Conservation (phyloP, 169 alveolate species). For the Eimeria tenella region DNA sequence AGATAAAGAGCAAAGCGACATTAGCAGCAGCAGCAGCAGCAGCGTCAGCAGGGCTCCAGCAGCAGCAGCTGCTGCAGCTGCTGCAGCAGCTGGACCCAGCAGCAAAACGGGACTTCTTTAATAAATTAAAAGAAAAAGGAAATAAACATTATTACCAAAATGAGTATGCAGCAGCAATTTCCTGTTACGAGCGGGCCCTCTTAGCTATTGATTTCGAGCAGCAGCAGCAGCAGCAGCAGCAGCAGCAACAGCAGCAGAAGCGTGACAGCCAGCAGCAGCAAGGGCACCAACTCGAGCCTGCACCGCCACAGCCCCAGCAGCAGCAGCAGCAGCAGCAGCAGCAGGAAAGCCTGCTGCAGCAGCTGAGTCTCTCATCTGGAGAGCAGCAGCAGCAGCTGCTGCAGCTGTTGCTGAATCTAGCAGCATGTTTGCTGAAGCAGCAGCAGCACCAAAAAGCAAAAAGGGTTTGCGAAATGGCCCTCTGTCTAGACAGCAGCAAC, state of each 20-base stretch:
- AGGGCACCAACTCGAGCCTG: background rate
- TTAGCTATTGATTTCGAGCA: background rate
- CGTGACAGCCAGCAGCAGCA: background rate
- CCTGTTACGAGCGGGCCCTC: background rate
- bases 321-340: slow-evolving; percentile 3
- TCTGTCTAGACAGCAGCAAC: background rate
- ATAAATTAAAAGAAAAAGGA: background rate
- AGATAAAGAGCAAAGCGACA: background rate
- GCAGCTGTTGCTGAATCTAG: background rate
- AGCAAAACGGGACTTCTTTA: background rate
- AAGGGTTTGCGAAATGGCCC: background rate
- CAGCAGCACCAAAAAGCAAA: background rate
- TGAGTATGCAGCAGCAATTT: background rate
- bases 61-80: background rate
- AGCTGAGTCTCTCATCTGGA: too few relatives aligned
- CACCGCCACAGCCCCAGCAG: background rate
- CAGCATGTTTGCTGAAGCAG: background rate
- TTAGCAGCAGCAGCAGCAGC: too few relatives aligned
- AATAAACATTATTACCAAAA: background rate
- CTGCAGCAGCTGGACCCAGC: background rate
- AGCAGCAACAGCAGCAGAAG: background rate
- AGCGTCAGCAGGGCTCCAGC: too few relatives aligned
- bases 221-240: background rate
- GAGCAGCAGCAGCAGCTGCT: too few relatives aligned
- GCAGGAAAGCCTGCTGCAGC: background rate